Evolutionary conservation across 148 eudicot species (phyloP), one percentile per base, ranked within the genome.

Genomic region (Cornus kousa): DNA sequence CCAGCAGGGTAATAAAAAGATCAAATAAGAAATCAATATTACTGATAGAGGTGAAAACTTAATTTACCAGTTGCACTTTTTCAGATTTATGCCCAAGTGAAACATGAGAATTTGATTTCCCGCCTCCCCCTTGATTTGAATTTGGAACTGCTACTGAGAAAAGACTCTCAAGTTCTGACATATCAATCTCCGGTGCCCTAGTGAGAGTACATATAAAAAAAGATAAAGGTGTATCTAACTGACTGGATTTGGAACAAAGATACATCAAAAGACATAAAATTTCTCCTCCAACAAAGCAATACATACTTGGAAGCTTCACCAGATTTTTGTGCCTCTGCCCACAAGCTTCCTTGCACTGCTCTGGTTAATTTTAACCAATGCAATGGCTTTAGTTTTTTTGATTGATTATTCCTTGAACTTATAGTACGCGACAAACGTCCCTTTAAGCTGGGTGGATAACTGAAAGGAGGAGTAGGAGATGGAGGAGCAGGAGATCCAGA

Each of bases 121-220:
- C 89, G 75, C 87, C 82, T 66, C 74, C 71, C 81, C 90, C 87
- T 69, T 74, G 83, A 68, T 82, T 87, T 79, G 91, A 72, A 85
- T 77, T 89, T 74, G 95, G 89, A 83, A 73, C 89, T 70, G 98
- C 84, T 71, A 91, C 90, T 74, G 95, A 90, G 80, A 95, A 95
- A 68, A 93, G 91, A 83, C 85, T 87, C 80, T 93, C 95, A 71
- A 95, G 91, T 87, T 95, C 98, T 78, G 92, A 87, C 80, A 91
- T 87, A 85, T 95, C 98, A 83, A 95, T 93, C 89, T 93, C 98
- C 3, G 98, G 96, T 75, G 97, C 90, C 85, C 98, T 95, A 75
- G 32, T 53, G 72, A 55, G 72, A 55, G 80, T 35, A 72, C 43
- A 68, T 28, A 68, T 14, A 43, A 71, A 13, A 68, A 67, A 53